Evolutionary conservation across 1,139 yeast species (phyloP).

Genomic region (Nadsonia commutata): DNA sequence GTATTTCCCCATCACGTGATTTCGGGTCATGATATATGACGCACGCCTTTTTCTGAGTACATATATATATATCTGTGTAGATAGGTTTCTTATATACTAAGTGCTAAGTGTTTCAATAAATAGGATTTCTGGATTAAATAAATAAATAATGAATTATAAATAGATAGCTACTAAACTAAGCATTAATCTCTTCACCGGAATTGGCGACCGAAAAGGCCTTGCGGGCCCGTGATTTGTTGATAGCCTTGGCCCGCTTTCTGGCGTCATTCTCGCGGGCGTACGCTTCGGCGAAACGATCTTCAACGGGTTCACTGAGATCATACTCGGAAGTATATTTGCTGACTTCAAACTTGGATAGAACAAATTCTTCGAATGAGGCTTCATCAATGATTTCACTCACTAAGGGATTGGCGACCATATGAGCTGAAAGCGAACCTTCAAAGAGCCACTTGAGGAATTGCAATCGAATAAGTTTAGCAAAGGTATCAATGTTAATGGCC

Average conservation of each 20-base stretch:
- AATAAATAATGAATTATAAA: background rate
- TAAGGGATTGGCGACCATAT: conserved; percentile 37
- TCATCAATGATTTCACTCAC: conserved; percentile 24
- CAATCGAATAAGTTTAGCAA: conserved; percentile 51
- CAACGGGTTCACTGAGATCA: background rate
- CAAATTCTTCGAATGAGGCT: conserved; percentile 6
- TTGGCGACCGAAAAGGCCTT: background rate
- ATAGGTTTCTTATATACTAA: no score
- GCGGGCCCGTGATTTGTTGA: background rate
- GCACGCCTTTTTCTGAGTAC: no score
- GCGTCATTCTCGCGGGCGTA: background rate
- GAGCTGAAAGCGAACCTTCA: conserved; percentile 51
- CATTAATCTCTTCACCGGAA: background rate
- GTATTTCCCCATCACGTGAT: no score
- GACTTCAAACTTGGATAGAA: background rate
- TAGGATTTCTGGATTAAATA: background rate
- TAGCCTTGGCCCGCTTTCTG: background rate
- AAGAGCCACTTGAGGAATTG: conserved; percentile 58
- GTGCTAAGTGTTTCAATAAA: no score
- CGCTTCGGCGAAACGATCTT: background rate
- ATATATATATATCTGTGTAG: no score
- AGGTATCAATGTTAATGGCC: conserved; percentile 45
- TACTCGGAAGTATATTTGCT: background rate
- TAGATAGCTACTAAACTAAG: background rate
- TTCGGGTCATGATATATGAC: no score